phyloP scores from a whole-genome alignment of 345 rosid genomes.

The Eutrema japonicum region DNA sequence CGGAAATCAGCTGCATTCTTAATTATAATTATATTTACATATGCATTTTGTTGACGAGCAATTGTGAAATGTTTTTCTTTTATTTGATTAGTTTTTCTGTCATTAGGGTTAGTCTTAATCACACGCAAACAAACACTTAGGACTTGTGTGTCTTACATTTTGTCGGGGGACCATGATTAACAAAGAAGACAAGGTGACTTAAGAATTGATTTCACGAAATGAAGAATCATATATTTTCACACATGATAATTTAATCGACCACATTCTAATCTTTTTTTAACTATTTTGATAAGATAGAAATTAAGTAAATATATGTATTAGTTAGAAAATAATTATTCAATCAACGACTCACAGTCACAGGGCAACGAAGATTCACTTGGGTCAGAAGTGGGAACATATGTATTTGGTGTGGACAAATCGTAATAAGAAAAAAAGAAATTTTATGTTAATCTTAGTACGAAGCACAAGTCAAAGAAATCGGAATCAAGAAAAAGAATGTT shows the following conservation, averaged over 20 bases:
- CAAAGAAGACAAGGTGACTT: constrained; percentile 28
- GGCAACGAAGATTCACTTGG: background rate
- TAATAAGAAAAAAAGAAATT: background rate
- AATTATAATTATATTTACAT: background rate
- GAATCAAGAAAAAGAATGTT: constrained; percentile 1
- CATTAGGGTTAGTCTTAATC: constrained; percentile 21
- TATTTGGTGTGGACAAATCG: constrained; percentile 4
- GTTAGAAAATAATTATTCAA: constrained; percentile 20
- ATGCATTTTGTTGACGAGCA: background rate
- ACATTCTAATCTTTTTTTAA: background rate
- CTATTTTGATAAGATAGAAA: background rate
- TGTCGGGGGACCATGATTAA: constrained; percentile 23
- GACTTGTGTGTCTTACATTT: constrained; percentile 16
- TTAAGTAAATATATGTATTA: background rate
- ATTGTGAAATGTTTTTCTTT: background rate
- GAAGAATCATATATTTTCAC: constrained; percentile 8
- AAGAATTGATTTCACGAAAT: background rate
- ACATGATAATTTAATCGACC: background rate
- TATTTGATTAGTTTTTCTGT: background rate
- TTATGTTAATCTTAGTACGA: background rate
- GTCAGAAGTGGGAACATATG: constrained; percentile 16
- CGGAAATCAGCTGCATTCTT: background rate
- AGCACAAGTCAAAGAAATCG: constrained; percentile 24
- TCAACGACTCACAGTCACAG: background rate
- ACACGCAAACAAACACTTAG: constrained; percentile 26